Evolutionary conservation across 2,329 filamentous ascomycete genomes (phyloP).

Genomic region (Hymenoscyphus infarciens): DNA sequence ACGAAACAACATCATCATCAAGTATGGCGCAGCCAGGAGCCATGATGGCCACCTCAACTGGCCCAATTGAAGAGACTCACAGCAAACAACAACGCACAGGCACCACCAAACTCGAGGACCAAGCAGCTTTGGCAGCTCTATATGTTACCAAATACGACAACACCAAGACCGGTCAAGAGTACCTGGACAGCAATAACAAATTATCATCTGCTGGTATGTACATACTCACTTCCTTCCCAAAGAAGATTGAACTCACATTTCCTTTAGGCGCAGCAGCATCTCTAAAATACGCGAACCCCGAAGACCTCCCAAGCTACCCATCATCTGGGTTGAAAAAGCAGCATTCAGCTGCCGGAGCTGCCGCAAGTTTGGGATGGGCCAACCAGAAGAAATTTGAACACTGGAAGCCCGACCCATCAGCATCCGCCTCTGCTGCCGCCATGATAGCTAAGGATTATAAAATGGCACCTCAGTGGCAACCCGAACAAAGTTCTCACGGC

Average conservation of each 20-base stretch:
- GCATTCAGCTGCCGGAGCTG: slow-evolving; percentile 64
- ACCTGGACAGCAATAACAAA: slow-evolving; percentile 8
- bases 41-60: slow-evolving; percentile 17
- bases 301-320: slow-evolving; percentile 72
- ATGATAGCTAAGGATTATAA: slow-evolving; percentile 57
- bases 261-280: slow-evolving; percentile 53
- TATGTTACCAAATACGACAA: slow-evolving; percentile 45
- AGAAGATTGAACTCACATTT: background rate
- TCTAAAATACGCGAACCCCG: slow-evolving; percentile 68
- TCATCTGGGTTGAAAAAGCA: slow-evolving; percentile 51
- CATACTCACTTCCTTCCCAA: background rate
- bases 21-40: slow-evolving; percentile 10
- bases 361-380: slow-evolving; percentile 70
- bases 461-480: slow-evolving; percentile 53
- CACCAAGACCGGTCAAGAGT: slow-evolving; percentile 4
- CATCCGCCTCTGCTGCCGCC: slow-evolving; percentile 58
- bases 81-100: slow-evolving; percentile 22
- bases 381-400: slow-evolving; percentile 62
- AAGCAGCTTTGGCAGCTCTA: slow-evolving; percentile 59
- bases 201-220: slow-evolving; percentile 11
- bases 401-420: slow-evolving; percentile 63
- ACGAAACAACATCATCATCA: background rate
- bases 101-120: slow-evolving; percentile 37
- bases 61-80: slow-evolving; percentile 19
- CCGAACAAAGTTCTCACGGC: slow-evolving; percentile 60